Evolutionary conservation across 495 filamentous ascomycete species (phyloP), one percentile per base, ranked within the genome.

Genomic region (Penicillium ucsense): DNA sequence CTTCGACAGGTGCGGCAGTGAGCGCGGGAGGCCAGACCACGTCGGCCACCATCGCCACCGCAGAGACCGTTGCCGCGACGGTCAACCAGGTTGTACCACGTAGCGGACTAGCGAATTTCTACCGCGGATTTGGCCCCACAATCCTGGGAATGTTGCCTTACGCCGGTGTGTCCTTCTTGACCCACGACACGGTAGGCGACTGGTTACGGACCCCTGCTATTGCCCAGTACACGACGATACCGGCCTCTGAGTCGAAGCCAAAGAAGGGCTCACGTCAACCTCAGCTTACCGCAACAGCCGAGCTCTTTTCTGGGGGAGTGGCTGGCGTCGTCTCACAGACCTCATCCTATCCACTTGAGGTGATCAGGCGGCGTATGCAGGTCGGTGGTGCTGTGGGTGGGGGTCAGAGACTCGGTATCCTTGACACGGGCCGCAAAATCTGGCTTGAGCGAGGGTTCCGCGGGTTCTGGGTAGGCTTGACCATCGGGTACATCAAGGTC

Each of bases 81-180:
- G 59, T 73, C 3, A 63, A 66, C 35, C 61, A 67, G 6, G 65
- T 65, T 6, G 73, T 78, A 0, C 81, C 85, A 0, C 73, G 73
- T 31, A 75, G 74, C 7, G 90, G 94, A 0, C 57, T 95, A 0
- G 65, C 79, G 37, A 97, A 97, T 64, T 98, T 98, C 66, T 98
- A 94, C 63, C 84, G 92, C 32, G 92, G 92, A 9, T 98, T 97
- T 62, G 81, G 80, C 0, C 84, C 91, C 0, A 97, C 92, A 0
- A 62, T 98, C 9, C 68, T 87, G 35, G 92, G 92, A 40, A 98
- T 98, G 91, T 62, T 98, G 9, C 92, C 92, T 3, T 98, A 98
- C 56, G 92, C 94, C 9, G 92, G 92, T 42, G 81, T 94, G 57
- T 96, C 90, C n/a, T 98, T 98, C 73, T 78, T 97, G 32, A 94